phyloP scores from a whole-genome alignment of 306 rosid genomes.

The Glycine tomentella region DNA sequence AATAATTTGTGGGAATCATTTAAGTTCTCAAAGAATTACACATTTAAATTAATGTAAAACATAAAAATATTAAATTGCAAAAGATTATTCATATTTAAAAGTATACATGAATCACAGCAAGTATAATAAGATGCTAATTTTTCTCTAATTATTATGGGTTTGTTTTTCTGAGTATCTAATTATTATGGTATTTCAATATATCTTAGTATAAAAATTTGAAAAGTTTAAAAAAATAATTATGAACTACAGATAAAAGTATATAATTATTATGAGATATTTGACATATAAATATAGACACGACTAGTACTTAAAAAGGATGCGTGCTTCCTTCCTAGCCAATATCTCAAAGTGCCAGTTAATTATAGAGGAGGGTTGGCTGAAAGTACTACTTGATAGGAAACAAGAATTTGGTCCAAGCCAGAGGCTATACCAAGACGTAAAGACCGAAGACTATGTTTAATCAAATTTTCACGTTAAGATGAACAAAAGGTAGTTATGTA shows the following conservation, averaged over 20 bases:
- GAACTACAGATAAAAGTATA: neutral
- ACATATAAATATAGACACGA: neutral
- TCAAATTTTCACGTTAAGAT: too few species aligned
- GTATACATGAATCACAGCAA: neutral
- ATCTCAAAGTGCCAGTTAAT: neutral
- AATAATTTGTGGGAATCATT: neutral
- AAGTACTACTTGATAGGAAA: conserved; percentile 5
- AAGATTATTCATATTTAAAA: neutral
- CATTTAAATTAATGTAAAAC: neutral
- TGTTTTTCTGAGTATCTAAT: neutral
- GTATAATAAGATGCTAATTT: neutral
- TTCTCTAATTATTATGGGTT: neutral
- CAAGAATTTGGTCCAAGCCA: conserved; percentile 17
- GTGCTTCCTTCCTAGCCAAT: neutral
- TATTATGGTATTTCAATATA: neutral
- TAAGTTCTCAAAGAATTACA: neutral
- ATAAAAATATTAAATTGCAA: neutral
- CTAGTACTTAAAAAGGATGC: neutral
- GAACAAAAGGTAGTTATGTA: too few species aligned
- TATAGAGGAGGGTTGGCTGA: neutral
- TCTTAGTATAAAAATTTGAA: neutral
- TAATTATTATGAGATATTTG: neutral
- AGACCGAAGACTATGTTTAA: neutral
- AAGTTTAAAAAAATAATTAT: neutral
- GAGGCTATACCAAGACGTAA: neutral